Percentiles rank a stretch among this genome's conserved stretches.
These are phyloP conservation scores for Trichoderma brevicompactum DNA, from an alignment of 2,329 filamentous ascomycete species.

Conservation along the genomic window DNA sequence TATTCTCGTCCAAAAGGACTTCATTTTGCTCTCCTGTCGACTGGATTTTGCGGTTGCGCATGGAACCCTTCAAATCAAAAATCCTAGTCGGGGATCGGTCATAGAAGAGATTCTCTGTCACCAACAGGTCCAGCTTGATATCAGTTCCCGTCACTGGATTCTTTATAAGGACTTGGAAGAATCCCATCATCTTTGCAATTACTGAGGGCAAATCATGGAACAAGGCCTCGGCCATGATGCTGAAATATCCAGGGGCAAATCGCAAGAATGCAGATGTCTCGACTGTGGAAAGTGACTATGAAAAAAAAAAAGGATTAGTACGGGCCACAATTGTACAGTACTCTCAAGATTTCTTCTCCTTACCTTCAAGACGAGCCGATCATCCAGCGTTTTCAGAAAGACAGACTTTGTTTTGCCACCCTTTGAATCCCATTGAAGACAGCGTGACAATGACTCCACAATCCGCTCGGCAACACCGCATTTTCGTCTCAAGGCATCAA, in stretches of 20 bases:
- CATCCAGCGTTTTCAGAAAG: constrained; percentile 94
- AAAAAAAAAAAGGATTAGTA: background rate
- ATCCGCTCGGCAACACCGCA: constrained; percentile 93
- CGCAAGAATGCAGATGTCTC: constrained; percentile 93
- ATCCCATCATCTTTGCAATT: constrained; percentile 98
- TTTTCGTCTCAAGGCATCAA: constrained; percentile 90
- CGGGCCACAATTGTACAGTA: background rate
- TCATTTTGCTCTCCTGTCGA: constrained; percentile 95
- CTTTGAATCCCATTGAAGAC: constrained; percentile 97
- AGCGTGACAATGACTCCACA: constrained; percentile 91
- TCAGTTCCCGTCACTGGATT: constrained; percentile 90
- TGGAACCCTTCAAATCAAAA: constrained; percentile 96
- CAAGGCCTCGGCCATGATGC: constrained; percentile 93
- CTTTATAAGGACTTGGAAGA: constrained; percentile 97
- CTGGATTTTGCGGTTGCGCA: constrained; percentile 97
- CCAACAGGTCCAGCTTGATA: constrained; percentile 88
- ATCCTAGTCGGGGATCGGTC: constrained; percentile 87
- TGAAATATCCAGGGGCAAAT: constrained; percentile 96
- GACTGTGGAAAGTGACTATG: constrained; percentile 80
- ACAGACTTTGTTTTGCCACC: constrained; percentile 98
- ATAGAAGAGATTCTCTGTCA: constrained; percentile 99
- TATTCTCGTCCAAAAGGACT: constrained; percentile 95
- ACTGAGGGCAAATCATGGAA: constrained; percentile 95
- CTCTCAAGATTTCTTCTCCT: background rate
- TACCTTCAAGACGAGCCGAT: constrained; percentile 84